Base-by-base conservation (phyloP, 2,329 filamentous ascomycete species). In the Albifimbria verrucaria region DNA sequence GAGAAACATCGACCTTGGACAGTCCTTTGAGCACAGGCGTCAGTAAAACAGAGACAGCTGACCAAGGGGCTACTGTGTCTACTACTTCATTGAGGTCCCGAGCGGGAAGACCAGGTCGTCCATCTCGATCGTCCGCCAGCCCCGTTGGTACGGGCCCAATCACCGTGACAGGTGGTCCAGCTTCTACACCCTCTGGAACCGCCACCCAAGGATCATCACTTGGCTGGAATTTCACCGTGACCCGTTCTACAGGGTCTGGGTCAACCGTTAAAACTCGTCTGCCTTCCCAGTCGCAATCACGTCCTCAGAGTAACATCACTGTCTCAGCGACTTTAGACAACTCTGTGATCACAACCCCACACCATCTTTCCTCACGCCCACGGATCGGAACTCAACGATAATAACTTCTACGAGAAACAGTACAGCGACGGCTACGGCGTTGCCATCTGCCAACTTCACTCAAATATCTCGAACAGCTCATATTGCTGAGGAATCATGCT, bases 381-480 rank as follows among this genome's bases (percentile, higher is more conserved):
- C 36, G 21, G 42, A 5, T 22, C 26, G 26, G 17, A 49, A 25
- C 24, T 51, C 49, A 21, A 44, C 42, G 12, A 51, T 49, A 6
- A 20, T 52, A 21, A 51, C 49, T 20, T 24, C 45, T 7, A 32
- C 44, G 3, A 23, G 28, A 18, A 55, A 52, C n/a, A 49, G 50
- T 21, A 61, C 51, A 2, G 42, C 52, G 21, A 54, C 55, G 3
- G 24, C 51, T 18, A 45, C 57, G 21, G 43, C 57, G 4, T 57
- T 66, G 18, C 59, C 66, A 2, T 66, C 63, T 6, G 64, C 59
- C 18, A 69, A 68, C 49, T 69, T 69, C 52, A 71, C 67, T 0
- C 62, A 62, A 7, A 67, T 70, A 2, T 65, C 65, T 46, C 65
- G 65, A 11, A 62, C 60, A 7, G 68, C 61, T 1, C 55, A 59